Conservation (phyloP, 1,284 basidiomycete genomes). For the Phellopilus nigrolimitatus region DNA sequence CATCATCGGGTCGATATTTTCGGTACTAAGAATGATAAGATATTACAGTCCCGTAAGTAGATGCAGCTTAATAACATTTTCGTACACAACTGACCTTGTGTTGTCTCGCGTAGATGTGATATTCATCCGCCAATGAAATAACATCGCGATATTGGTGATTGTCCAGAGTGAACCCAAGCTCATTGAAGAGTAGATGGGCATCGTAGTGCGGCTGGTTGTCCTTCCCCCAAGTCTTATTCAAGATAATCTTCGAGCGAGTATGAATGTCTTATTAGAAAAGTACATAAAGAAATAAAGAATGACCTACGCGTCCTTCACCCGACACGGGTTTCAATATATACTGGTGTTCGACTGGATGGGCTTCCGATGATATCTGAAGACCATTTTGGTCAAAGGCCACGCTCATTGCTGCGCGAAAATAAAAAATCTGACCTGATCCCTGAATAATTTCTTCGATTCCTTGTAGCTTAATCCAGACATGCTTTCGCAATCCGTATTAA, state of each 20-base stretch:
- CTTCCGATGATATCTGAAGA: constrained; percentile 60
- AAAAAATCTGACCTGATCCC: constrained; percentile 55
- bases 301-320: constrained; percentile 81
- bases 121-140: constrained; percentile 94
- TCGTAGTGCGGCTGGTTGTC: constrained; percentile 78
- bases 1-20: constrained; percentile 66
- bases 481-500: constrained; percentile 88
- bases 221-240: constrained; percentile 76
- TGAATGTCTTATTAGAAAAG: constrained; percentile 1
- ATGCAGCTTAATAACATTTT: not conserved
- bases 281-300: constrained; percentile 3
- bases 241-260: constrained; percentile 62
- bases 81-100: constrained; percentile 51
- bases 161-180: constrained; percentile 91
- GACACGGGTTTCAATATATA: constrained; percentile 96
- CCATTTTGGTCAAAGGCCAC: constrained; percentile 9
- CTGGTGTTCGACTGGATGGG: constrained; percentile 68
- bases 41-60: not conserved
- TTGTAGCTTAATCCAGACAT: constrained; percentile 67
- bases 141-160: constrained; percentile 94
- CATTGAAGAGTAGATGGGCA: constrained; percentile 86
- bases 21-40: constrained; percentile 61
- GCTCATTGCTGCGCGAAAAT: constrained; percentile 7
- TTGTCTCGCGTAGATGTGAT: constrained; percentile 92
- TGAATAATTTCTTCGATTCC: constrained; percentile 78